phyloP scores from a whole-genome alignment of 495 filamentous ascomycete genomes.

The Penicillium steckii region DNA sequence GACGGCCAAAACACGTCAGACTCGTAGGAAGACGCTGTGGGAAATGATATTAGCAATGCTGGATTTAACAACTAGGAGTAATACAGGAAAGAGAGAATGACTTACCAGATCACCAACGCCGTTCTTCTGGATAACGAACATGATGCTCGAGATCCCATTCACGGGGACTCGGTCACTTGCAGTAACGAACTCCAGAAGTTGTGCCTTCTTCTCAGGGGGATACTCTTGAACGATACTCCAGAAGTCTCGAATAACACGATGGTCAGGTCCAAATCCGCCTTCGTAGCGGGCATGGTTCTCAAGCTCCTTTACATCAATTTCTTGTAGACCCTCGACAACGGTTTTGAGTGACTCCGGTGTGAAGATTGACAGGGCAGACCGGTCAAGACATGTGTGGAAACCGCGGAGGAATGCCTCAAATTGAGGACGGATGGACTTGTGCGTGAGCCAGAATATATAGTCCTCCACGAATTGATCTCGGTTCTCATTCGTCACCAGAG shows the following conservation, averaged over 20 bases:
- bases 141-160: slow-evolving; percentile 72
- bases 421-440: slow-evolving; percentile 73
- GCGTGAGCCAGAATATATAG: slow-evolving; percentile 83
- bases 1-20: slow-evolving; percentile 84
- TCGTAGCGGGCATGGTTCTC: slow-evolving; percentile 71
- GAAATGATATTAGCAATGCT: slow-evolving; percentile 9
- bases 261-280: slow-evolving; percentile 65
- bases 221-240: slow-evolving; percentile 75
- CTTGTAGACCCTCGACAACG: slow-evolving; percentile 76
- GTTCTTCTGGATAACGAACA: slow-evolving; percentile 80
- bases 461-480: slow-evolving; percentile 77
- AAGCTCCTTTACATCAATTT: slow-evolving; percentile 72
- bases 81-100: background rate
- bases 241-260: slow-evolving; percentile 72
- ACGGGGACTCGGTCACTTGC: slow-evolving; percentile 88
- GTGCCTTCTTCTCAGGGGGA: slow-evolving; percentile 60
- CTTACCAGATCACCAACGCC: slow-evolving; percentile 61
- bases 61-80: background rate
- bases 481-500: slow-evolving; percentile 71
- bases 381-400: slow-evolving; percentile 75
- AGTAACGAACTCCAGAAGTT: slow-evolving; percentile 90
- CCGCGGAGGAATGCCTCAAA: slow-evolving; percentile 77
- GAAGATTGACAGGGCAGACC: slow-evolving; percentile 67
- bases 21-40: slow-evolving; percentile 68
- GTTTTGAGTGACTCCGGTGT: slow-evolving; percentile 67